Percentiles rank a stretch among this genome's conserved stretches.
Evolutionary conservation across 169 alveolate genomes (phyloP).

Genomic region (Plasmodium inui): DNA sequence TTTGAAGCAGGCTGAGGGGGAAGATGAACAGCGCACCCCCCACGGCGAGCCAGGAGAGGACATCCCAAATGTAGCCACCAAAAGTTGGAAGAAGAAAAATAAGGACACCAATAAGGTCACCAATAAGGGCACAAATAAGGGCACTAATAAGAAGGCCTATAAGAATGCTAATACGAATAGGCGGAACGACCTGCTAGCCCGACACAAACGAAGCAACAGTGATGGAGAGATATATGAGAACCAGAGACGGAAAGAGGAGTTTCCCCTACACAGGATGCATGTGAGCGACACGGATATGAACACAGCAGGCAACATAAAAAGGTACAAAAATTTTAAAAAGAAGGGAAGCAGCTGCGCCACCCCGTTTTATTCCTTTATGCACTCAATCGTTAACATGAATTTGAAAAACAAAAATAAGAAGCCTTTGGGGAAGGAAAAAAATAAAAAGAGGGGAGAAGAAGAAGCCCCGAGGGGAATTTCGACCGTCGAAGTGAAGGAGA

Average conservation of each 20-base stretch:
- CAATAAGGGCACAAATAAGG: too few species aligned
- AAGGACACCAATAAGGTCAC: background rate
- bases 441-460: conserved; percentile 9
- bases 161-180: background rate
- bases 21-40: background rate
- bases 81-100: background rate
- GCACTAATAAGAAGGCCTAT: too few species aligned
- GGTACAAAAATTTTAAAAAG: conserved; percentile 1
- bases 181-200: background rate
- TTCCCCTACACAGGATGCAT: background rate
- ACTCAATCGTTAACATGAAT: conserved; percentile 18
- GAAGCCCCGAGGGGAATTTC: background rate
- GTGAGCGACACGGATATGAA: conserved; percentile 36
- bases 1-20: background rate
- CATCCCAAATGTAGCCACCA: background rate
- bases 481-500: conserved; percentile 11
- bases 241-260: background rate
- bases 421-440: conserved; percentile 12
- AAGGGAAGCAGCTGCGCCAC: background rate
- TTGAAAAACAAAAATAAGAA: conserved; percentile 14
- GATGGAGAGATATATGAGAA: conserved; percentile 65
- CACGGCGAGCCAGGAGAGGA: background rate
- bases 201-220: conserved; percentile 30
- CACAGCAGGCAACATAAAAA: conserved; percentile 9
- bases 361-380: conserved; percentile 37